Base-by-base conservation (phyloP, 208 protist species). In the Tritrichomonas foetus region DNA sequence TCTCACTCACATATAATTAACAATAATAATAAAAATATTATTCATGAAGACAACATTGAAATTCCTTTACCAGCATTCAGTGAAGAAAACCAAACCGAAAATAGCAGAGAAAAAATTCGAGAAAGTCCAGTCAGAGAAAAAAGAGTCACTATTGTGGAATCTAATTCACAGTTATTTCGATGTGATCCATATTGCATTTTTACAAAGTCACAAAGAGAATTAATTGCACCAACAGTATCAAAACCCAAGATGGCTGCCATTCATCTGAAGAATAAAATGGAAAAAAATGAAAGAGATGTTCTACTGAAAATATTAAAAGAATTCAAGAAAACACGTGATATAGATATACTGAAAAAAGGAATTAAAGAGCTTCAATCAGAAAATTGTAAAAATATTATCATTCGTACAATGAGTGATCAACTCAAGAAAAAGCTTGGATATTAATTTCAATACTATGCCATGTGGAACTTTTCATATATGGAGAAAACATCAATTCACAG, bases 321-420 rank as follows among this genome's bases (percentile, higher is more conserved):
- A 9, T 89, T 89, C 39, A 89, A 55, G 78, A 25, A 89, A 89
- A 89, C 78, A 16, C 53, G 44, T 39, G 39, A 89, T 89, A 30
- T 89, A 57, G 41, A 53, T 16, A 50, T 53, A 3, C 27, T 89
- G 9, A 53, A 39, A 57, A 61, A 39, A 14, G 44, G 22, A 20
- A 8, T 89, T 16, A 0, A 53, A 27, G 3, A 13, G 2, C 33
- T 89, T 27, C 27, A 89, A 33, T 44, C 44, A 27, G 78, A 89
- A 57, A 16, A 57, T 3, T 44, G 41, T 9, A 89, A 61, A 39
- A 49, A 89, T 39, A 57, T 89, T 22, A 53, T 89, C 57, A 8
- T 89, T 20, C 25, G 39, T 39, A 57, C 47, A 49, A 89, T 89
- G 78, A 89, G 44, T 89, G 20, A 25, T 57, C 53, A 89, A 89